phyloP scores from a whole-genome alignment of 2,329 filamentous ascomycete genomes.

The Pestalotiopsis sp. region DNA sequence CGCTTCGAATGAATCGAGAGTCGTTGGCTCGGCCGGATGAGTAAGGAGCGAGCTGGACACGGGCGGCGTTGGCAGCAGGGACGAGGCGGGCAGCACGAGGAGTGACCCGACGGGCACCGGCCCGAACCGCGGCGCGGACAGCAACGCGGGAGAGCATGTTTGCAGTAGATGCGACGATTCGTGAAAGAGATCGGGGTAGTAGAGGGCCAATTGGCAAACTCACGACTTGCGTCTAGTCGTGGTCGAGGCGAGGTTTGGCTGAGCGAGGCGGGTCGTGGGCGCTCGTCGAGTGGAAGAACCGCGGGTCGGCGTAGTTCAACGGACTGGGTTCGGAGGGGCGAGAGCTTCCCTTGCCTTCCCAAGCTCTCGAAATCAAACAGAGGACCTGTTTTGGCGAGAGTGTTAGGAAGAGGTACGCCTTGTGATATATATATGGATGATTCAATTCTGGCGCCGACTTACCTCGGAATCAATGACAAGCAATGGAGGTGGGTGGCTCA shows the following conservation, averaged over 20 bases:
- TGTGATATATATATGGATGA: background rate
- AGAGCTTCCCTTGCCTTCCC: slow-evolving; percentile 9
- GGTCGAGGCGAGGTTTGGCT: background rate
- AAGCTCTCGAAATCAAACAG: slow-evolving; percentile 6
- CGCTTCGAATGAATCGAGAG: slow-evolving; percentile 66
- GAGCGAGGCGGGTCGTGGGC: background rate
- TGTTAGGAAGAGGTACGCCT: background rate
- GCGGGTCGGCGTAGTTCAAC: slow-evolving; percentile 1
- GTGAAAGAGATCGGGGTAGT: background rate
- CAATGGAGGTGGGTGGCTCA: background rate
- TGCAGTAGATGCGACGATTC: background rate
- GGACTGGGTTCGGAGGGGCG: slow-evolving; percentile 7
- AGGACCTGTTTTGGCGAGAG: background rate
- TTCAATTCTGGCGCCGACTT: too few relatives aligned
- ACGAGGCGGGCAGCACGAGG: slow-evolving; percentile 22
- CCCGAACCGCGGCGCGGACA: slow-evolving; percentile 28
- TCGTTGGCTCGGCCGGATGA: slow-evolving; percentile 36
- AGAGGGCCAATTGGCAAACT: background rate
- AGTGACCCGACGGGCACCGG: slow-evolving; percentile 28
- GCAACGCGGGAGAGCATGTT: slow-evolving; percentile 28
- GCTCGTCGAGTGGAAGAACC: background rate
- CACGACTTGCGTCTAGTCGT: background rate
- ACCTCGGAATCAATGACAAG: slow-evolving; percentile 2
- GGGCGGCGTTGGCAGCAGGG: slow-evolving; percentile 16
- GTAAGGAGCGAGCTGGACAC: slow-evolving; percentile 27